Evolutionary conservation across 2,329 filamentous ascomycete genomes (phyloP).

Genomic region (Trichophyton verrucosum): DNA sequence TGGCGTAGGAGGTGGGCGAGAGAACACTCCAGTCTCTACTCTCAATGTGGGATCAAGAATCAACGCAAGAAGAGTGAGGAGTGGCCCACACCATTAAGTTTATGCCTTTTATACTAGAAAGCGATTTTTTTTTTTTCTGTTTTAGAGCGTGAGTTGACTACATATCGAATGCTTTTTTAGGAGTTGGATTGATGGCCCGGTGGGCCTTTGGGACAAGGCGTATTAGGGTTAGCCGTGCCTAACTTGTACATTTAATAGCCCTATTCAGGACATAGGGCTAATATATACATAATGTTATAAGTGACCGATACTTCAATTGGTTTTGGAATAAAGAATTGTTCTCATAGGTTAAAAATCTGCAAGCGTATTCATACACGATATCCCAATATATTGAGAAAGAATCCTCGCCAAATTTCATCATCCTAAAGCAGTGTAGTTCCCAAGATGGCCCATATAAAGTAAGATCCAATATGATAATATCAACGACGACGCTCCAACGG

Average conservation of each 20-base stretch:
- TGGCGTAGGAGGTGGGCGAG: slow-evolving; percentile 29
- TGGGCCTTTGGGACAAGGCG: background rate
- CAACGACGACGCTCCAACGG: background rate
- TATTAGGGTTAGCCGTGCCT: background rate
- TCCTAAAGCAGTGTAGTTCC: background rate
- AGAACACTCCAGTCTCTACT: slow-evolving; percentile 23
- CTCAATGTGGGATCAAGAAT: background rate
- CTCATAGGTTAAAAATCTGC: background rate
- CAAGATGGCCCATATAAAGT: background rate
- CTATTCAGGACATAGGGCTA: background rate
- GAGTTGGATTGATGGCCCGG: background rate
- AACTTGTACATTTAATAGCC: background rate
- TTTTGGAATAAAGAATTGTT: background rate
- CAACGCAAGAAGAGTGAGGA: slow-evolving; percentile 22
- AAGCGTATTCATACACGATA: background rate
- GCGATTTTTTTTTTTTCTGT: background rate
- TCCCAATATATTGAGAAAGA: background rate
- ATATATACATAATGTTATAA: background rate
- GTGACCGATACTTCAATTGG: background rate
- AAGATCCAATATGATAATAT: background rate
- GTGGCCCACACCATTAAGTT: slow-evolving; percentile 11
- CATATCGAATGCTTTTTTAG: background rate
- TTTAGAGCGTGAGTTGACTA: background rate
- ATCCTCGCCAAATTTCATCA: background rate
- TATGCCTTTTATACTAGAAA: background rate